These are phyloP conservation scores for Venturiaceae sp. DNA, from an alignment of 2,329 filamentous ascomycete species.

Conservation along the genomic window DNA sequence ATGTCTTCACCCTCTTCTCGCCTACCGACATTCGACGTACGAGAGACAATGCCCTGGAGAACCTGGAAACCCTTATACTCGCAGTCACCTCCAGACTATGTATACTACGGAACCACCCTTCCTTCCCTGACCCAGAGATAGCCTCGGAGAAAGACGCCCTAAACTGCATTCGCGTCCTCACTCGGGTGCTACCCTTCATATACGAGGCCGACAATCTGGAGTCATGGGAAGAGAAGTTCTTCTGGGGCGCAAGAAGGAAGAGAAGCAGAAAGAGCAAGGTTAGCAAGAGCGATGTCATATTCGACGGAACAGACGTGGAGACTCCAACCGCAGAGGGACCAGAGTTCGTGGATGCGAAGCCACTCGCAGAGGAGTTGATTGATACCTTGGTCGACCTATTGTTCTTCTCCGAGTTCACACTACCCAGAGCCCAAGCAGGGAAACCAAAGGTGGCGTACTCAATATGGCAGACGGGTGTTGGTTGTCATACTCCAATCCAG, in stretches of 20 bases:
- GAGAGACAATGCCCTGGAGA: constrained; percentile 73
- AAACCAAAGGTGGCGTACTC: constrained; percentile 80
- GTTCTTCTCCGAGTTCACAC: constrained; percentile 84
- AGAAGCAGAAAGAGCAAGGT: constrained; percentile 28
- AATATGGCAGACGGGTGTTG: constrained; percentile 97
- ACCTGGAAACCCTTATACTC: constrained; percentile 80
- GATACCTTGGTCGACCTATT: constrained; percentile 82
- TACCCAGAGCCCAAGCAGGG: constrained; percentile 60
- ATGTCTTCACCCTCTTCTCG: constrained; percentile 94
- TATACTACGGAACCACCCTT: constrained; percentile 75
- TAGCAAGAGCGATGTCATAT: constrained; percentile 62
- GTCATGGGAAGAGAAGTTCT: constrained; percentile 85
- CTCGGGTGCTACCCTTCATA: constrained; percentile 78
- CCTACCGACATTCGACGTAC: constrained; percentile 71
- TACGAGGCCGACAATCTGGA: constrained; percentile 81
- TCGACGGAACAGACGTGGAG: constrained; percentile 54
- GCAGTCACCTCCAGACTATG: constrained; percentile 77
- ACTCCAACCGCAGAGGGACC: constrained; percentile 36
- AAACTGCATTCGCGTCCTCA: constrained; percentile 89
- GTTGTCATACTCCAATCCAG: constrained; percentile 79
- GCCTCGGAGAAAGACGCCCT: constrained; percentile 80
- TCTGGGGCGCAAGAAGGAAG: constrained; percentile 53
- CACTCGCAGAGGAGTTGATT: constrained; percentile 84
- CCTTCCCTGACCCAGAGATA: constrained; percentile 78
- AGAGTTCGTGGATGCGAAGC: constrained; percentile 73